Conservation (phyloP, 495 filamentous ascomycete species). For the Cercophora scortea region DNA sequence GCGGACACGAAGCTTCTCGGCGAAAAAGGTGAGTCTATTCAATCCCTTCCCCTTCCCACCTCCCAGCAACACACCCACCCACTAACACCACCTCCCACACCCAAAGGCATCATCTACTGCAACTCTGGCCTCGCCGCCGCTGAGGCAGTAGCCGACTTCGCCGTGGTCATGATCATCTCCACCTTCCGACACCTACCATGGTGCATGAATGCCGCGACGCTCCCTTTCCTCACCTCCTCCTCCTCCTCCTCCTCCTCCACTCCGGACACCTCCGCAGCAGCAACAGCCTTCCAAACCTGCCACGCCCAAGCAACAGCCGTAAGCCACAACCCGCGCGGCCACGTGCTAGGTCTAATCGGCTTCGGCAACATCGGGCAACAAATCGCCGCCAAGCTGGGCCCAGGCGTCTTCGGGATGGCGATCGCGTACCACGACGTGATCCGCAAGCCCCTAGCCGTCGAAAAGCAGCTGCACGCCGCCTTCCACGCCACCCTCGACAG, state of each 20-base stretch:
- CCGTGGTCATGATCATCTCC: conserved; percentile 54
- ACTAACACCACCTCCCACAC: background rate
- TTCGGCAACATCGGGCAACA: conserved; percentile 62
- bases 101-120: conserved; percentile 59
- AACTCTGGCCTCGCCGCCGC: conserved; percentile 61
- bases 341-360: conserved; percentile 54
- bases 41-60: too few relatives aligned
- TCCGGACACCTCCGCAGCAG: background rate
- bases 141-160: conserved; percentile 60
- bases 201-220: conserved; percentile 48
- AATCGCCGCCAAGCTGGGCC: conserved; percentile 54
- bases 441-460: conserved; percentile 41
- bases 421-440: conserved; percentile 61
- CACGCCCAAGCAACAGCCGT: conserved; percentile 48
- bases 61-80: too few relatives aligned
- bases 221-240: conserved; percentile 15
- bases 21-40: conserved; percentile 50
- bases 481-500: conserved; percentile 45
- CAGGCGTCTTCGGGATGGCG: conserved; percentile 54
- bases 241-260: background rate
- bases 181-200: conserved; percentile 58
- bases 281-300: conserved; percentile 41
- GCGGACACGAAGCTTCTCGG: conserved; percentile 62
- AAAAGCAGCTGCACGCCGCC: conserved; percentile 36
- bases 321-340: conserved; percentile 50